Evolutionary conservation across 208 protist species (phyloP).

Genomic region (Herpetomonas tarakana): DNA sequence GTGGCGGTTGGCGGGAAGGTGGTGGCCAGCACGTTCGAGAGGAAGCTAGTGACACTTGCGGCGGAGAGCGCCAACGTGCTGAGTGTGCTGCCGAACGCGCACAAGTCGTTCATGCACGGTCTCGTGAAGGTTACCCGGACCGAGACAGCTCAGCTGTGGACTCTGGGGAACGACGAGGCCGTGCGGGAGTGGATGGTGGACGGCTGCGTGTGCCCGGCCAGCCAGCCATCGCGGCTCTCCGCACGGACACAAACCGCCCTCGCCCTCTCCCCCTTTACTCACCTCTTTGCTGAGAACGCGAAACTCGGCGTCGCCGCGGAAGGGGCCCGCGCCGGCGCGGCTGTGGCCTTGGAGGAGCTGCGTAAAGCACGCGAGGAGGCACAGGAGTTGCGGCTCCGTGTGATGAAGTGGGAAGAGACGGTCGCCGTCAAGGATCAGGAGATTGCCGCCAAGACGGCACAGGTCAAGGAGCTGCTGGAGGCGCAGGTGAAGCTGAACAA

Average conservation of each 20-base stretch:
- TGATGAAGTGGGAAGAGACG: conserved; percentile 31
- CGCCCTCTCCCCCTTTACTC: conserved; percentile 5
- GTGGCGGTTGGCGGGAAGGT: conserved; percentile 57
- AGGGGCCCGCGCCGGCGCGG: conserved; percentile 8
- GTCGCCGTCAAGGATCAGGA: conserved; percentile 39
- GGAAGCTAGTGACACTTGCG: conserved; percentile 39
- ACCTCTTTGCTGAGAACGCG: conserved; percentile 10
- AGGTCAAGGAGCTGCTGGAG: conserved; percentile 47
- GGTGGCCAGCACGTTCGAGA: conserved; percentile 46
- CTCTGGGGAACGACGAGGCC: conserved; percentile 40
- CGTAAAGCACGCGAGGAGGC: conserved; percentile 44
- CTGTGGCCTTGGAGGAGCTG: conserved; percentile 35
- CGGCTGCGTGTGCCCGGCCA: conserved; percentile 32
- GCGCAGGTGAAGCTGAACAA: conserved; percentile 40
- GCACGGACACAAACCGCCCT: conserved; percentile 28
- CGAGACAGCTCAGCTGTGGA: conserved; percentile 65
- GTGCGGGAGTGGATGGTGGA: conserved; percentile 42
- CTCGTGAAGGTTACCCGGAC: conserved; percentile 32
- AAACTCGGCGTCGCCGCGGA: conserved; percentile 20
- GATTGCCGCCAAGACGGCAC: conserved; percentile 20
- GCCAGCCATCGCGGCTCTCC: conserved; percentile 15
- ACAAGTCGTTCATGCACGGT: conserved; percentile 53
- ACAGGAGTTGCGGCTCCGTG: conserved; percentile 69
- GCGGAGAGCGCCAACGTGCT: conserved; percentile 31
- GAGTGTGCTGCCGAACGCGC: conserved; percentile 10